Conservation (phyloP, 768 basidiomycete genomes). For the Lactarius tabidus region DNA sequence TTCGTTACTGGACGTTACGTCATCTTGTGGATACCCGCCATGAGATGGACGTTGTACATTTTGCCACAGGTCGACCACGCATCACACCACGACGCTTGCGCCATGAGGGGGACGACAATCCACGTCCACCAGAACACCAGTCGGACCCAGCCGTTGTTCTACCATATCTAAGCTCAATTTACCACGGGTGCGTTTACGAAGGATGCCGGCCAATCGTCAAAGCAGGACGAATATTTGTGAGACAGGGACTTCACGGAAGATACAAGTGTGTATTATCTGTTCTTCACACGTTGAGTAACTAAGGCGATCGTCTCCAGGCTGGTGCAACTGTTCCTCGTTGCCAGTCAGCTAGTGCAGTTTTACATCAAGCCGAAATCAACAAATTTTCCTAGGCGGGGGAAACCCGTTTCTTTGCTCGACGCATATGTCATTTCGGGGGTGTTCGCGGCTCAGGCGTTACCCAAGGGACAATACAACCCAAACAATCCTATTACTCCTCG, state of each 20-base stretch:
- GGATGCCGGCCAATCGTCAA: conserved; percentile 74
- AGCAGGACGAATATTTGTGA: conserved; percentile 68
- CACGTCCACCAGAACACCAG: conserved; percentile 46
- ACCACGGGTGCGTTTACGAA: conserved; percentile 85
- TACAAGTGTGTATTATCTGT: conserved; percentile 57
- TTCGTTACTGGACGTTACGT: conserved; percentile 75
- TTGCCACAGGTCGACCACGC: conserved; percentile 45
- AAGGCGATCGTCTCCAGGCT: conserved; percentile 39
- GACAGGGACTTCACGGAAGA: conserved; percentile 65
- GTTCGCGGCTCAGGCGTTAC: conserved; percentile 64
- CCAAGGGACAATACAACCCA: conserved; percentile 58
- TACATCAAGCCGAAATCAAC: conserved; percentile 54
- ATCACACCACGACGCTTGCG: conserved; percentile 54
- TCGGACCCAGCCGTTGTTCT: conserved; percentile 50
- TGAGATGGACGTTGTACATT: conserved; percentile 75
- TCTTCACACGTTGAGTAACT: not conserved
- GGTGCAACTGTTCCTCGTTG: conserved; percentile 67
- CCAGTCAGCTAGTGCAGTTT: conserved; percentile 72
- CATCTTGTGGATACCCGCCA: conserved; percentile 71
- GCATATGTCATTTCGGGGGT: conserved; percentile 87
- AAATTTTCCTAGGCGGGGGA: conserved; percentile 53
- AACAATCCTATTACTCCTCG: conserved; percentile 52
- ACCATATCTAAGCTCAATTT: conserved; percentile 58
- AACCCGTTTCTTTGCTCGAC: conserved; percentile 59
- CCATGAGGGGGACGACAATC: conserved; percentile 38